phyloP scores from a whole-genome alignment of 2,329 filamentous ascomycete genomes.

The Cryphonectria naterciae region DNA sequence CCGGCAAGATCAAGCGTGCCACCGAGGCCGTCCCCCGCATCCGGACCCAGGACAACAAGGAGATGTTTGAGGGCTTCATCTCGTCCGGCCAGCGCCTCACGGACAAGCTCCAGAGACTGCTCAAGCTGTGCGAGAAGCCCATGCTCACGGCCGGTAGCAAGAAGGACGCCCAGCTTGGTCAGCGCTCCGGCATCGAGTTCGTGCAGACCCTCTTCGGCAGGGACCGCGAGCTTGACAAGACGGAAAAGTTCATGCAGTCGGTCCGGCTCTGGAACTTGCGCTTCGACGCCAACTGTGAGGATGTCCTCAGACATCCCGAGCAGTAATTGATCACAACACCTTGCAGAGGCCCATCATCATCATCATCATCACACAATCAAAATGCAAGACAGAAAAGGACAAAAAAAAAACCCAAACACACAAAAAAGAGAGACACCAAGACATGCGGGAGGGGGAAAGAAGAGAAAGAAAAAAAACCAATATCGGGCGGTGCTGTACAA shows the following conservation, averaged over 20 bases:
- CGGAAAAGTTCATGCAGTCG: constrained; percentile 89
- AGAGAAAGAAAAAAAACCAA: neutral
- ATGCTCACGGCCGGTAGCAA: constrained; percentile 92
- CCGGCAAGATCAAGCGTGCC: constrained; percentile 90
- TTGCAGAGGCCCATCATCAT: too few relatives aligned
- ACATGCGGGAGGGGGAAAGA: neutral
- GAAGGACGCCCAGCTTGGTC: constrained; percentile 77
- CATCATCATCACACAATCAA: neutral
- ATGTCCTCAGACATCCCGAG: constrained; percentile 71
- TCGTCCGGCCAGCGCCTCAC: constrained; percentile 85
- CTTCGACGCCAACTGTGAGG: constrained; percentile 95
- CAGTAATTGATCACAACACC: constrained; percentile 43
- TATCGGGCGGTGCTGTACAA: constrained; percentile 25
- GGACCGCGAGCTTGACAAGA: constrained; percentile 85
- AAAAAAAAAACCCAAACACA: neutral
- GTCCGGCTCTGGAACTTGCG: constrained; percentile 89
- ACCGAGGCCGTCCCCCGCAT: constrained; percentile 78
- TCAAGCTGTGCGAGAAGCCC: constrained; percentile 89
- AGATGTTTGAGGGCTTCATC: constrained; percentile 89
- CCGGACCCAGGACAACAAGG: constrained; percentile 71
- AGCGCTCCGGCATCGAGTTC: constrained; percentile 91
- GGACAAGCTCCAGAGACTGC: constrained; percentile 79
- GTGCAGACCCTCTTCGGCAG: constrained; percentile 94
- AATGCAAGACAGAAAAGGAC: neutral
- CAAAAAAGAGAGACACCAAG: constrained; percentile 11